Base-by-base conservation (phyloP, 1,284 basidiomycete species). In the Sparassis latifolia region DNA sequence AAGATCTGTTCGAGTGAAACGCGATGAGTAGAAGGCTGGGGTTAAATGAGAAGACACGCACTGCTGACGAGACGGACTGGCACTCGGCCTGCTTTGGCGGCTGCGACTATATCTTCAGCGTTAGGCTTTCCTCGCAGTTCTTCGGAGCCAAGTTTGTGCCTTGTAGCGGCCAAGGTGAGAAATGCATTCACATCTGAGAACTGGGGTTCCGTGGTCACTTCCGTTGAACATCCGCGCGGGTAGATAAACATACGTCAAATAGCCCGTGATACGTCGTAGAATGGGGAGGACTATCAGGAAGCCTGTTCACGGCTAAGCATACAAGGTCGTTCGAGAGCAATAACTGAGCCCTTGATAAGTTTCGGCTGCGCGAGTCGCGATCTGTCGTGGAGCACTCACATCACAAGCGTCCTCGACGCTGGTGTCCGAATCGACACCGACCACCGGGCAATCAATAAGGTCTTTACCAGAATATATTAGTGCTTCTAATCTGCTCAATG, bases 111-210 rank as follows among this genome's bases (percentile, higher is more conserved):
- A 51, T 82, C 76, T 51, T 80, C 75, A 10, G 81, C 73, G 2
- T 80, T 78, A 2, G 79, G 68, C 57, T 82, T 79, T 12, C 76
- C 78, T 35, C 71, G 70, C 20, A 86, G 63, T 47, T 83, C 77
- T 33, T 85, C 82, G 0, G 75, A 71, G 29, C 70, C 67, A 43
- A 84, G 72, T 3, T 78, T 84, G 62, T 89, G 86, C 40, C 82
- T 73, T 4, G 85, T 89, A 5, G 88, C 87, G 4, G 87, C 87
- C 41, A 90, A 71, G 1, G 84, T 87, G 55, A 90, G 67, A 60
- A 90, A 90, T 27, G 87, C 85, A 60, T 90, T 90, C 28, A 90
- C 84, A 60, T 90, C 87, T 10, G 87, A 81, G 58, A 80, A 89
- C 87, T 90, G 57, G 4, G 2, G 31, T 12, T 2, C 32, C 27